Base-by-base conservation (phyloP, 75 land plant species). In the Pinus albicaulis region DNA sequence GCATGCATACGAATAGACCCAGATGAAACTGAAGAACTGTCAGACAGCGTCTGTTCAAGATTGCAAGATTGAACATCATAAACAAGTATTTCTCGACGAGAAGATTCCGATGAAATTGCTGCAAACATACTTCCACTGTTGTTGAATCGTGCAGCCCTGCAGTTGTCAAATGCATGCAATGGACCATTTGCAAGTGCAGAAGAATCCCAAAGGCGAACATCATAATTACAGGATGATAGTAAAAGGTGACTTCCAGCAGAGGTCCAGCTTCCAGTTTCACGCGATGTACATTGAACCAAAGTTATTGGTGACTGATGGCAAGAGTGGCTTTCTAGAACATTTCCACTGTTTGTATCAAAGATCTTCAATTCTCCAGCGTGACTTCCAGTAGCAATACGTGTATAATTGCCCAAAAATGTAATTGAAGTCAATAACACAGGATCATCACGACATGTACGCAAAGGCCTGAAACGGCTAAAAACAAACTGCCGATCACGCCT, bases 401-500 rank as follows among this genome's bases (percentile, higher is more conserved):
- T 84, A 20, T 92, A 83, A 63, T 80, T 83, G 1, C 92, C 94
- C 36, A 98, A 81, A 66, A 98, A 98, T 10, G 94, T 77, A 16
- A 88, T 74, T 66, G 92, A 92, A 2, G 94, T 91, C 59, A 98
- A 80, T 70, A 95, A 87, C 4, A 85, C 87, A 48, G 81, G 77
- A 58, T 95, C 99, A 82, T 95, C 98, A 7, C 99, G 85, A 73
- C 96, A 95, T 64, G 92, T 90, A 20, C 99, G 82, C 90, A 85
- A 92, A n/a, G 94, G 98, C 68, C 96, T 86, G 79, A 95, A 98
- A 71, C 99, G 88, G 82, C 99, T 98, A 76, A 91, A 98, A 57
- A 98, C 88, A 84, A 95, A 93, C 56, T 98, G 99, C 28, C 96
- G 91, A 68, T 98, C 93, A 61, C 86, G 89, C 4, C 92, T 77